Conservation (phyloP, 371 early-diverging fungal species). For the Dentiscutata heterogama region DNA sequence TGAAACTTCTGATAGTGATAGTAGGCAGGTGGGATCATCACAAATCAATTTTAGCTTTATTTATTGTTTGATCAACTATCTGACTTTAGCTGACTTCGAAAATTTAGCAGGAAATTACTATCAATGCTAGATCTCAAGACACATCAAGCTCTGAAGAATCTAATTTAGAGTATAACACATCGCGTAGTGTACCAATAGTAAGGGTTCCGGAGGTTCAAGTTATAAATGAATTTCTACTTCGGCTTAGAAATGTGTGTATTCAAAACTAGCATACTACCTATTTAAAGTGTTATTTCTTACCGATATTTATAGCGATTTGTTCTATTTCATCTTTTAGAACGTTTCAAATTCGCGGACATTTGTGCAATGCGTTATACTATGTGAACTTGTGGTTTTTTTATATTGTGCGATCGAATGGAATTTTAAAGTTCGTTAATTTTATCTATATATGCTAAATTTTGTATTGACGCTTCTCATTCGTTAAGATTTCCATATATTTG, state of each 20-base stretch:
- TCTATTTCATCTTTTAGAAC: not conserved
- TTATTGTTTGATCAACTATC: too few relatives aligned
- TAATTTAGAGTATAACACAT: not conserved
- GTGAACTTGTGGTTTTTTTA: conserved; percentile 25
- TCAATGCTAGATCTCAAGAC: not conserved
- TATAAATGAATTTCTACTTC: not conserved
- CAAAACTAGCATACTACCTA: not conserved
- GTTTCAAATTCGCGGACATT: conserved; percentile 28
- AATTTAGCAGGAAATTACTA: not conserved
- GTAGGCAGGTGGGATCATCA: too few relatives aligned
- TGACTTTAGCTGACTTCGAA: too few relatives aligned
- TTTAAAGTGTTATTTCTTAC: not conserved
- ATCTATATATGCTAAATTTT: not conserved
- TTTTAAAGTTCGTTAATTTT: conserved; percentile 1
- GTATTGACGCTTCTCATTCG: not conserved
- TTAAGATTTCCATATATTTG: not conserved
- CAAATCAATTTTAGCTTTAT: too few relatives aligned
- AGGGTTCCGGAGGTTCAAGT: not conserved
- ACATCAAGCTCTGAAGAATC: not conserved
- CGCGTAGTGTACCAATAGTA: not conserved
- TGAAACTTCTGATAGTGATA: too few relatives aligned
- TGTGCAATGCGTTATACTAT: not conserved
- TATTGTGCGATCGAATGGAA: conserved; percentile 43
- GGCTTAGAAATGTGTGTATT: not conserved
- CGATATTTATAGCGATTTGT: not conserved